Percentiles rank a stretch among this genome's conserved stretches.
Evolutionary conservation across 768 basidiomycete genomes (phyloP).

Genomic region (Kwoniella sp.): DNA sequence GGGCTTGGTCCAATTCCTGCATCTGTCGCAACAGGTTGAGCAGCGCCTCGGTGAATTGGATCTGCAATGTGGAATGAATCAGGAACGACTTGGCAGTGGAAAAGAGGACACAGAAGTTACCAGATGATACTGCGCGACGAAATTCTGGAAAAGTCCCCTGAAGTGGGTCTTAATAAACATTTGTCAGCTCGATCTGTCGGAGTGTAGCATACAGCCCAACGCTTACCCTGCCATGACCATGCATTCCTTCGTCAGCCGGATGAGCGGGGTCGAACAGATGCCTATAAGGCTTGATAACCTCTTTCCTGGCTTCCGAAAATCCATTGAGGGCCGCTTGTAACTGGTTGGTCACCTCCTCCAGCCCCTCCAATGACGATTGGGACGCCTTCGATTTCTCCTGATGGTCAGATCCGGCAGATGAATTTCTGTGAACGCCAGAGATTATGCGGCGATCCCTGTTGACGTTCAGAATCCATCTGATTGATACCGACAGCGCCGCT

Average conservation of each 20-base stretch:
- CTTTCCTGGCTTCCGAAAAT: conserved; percentile 29
- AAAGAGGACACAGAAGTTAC: conserved; percentile 19
- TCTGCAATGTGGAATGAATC: conserved; percentile 19
- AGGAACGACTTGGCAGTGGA: background rate
- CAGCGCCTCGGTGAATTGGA: conserved; percentile 47
- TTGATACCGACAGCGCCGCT: conserved; percentile 24
- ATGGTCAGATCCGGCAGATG: background rate
- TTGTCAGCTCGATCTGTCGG: conserved; percentile 1
- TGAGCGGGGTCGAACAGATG: conserved; percentile 49
- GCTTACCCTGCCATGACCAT: conserved; percentile 20
- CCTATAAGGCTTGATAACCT: conserved; percentile 45
- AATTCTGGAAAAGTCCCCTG: conserved; percentile 50
- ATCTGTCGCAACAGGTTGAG: conserved; percentile 37
- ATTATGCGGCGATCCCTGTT: conserved; percentile 34
- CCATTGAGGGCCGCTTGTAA: conserved; percentile 38
- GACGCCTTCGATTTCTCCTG: conserved; percentile 14
- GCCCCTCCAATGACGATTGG: background rate
- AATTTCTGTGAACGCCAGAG: background rate
- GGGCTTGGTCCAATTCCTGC: conserved; percentile 34
- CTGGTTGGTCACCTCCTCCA: conserved; percentile 15
- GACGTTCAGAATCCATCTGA: conserved; percentile 33
- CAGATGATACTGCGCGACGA: conserved; percentile 52
- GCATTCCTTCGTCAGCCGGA: conserved; percentile 24
- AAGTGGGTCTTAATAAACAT: conserved; percentile 28
- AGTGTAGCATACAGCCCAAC: background rate